phyloP scores from a whole-genome alignment of 345 rosid genomes.

The Jatropha curcas region DNA sequence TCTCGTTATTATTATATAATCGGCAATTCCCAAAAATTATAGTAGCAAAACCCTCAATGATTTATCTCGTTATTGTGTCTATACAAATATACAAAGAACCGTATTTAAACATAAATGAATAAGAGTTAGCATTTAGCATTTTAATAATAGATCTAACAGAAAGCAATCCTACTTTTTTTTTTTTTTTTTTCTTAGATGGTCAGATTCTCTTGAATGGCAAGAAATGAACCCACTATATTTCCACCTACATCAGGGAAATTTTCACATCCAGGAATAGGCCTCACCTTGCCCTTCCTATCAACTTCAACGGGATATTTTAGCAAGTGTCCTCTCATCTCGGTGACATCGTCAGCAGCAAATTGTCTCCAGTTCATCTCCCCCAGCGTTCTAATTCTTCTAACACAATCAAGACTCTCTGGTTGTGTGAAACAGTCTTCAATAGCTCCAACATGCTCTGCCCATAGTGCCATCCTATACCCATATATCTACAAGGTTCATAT shows the following conservation, averaged over 20 bases:
- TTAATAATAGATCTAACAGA: no score
- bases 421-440: conserved; percentile 57
- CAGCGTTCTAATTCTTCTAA: conserved; percentile 54
- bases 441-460: conserved; percentile 85
- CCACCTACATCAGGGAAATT: conserved; percentile 92
- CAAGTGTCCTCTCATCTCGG: conserved; percentile 87
- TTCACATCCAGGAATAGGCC: conserved; percentile 62
- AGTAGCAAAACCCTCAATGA: neutral
- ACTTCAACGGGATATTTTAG: conserved; percentile 85
- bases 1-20: neutral
- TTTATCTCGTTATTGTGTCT: neutral
- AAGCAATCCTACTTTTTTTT: no score
- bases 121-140: neutral
- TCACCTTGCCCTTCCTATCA: conserved; percentile 77
- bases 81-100: neutral
- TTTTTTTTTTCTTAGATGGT: conserved; percentile 83
- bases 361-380: conserved; percentile 74
- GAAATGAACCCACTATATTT: conserved; percentile 71
- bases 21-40: neutral
- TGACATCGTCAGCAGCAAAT: conserved; percentile 57
- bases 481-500: conserved; percentile 47
- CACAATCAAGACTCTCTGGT: conserved; percentile 86
- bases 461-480: conserved; percentile 92
- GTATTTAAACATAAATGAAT: neutral
- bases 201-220: conserved; percentile 79